Percentiles rank a stretch among this genome's conserved stretches.
Conservation (phyloP, 78 protist genomes). For the Dictyostelium brefeldianum region DNA sequence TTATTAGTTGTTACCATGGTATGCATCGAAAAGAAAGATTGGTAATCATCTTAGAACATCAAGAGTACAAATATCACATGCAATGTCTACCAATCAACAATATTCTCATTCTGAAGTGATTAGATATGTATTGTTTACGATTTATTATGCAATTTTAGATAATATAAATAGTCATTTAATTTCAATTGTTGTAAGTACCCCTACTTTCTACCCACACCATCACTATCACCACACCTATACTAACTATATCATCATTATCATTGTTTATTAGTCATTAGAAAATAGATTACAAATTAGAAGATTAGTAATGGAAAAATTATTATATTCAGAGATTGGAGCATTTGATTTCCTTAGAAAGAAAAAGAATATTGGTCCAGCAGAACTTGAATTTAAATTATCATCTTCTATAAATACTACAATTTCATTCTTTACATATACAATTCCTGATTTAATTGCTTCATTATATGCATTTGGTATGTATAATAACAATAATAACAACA, state of each 20-base stretch:
- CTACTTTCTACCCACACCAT: background rate
- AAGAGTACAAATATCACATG: slow-evolving; percentile 58
- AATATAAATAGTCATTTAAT: slow-evolving; percentile 60
- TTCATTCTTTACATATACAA: slow-evolving; percentile 69
- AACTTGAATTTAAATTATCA: slow-evolving; percentile 67
- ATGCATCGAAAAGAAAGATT: slow-evolving; percentile 77
- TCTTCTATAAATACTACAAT: slow-evolving; percentile 75
- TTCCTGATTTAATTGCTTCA: slow-evolving; percentile 55
- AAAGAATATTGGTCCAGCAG: slow-evolving; percentile 66
- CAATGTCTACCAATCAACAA: slow-evolving; percentile 56
- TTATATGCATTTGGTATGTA: slow-evolving; percentile 60
- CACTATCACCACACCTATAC: background rate
- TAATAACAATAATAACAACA: background rate
- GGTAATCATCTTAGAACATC: slow-evolving; percentile 37
- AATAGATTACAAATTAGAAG: slow-evolving; percentile 64
- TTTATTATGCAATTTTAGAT: slow-evolving; percentile 59
- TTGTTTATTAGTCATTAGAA: slow-evolving; percentile 19
- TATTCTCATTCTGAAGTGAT: slow-evolving; percentile 26
- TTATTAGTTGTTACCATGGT: slow-evolving; percentile 59
- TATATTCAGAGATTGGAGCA: slow-evolving; percentile 76
- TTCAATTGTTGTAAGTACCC: slow-evolving; percentile 67
- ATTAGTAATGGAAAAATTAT: slow-evolving; percentile 72
- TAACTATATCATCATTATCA: too few relatives aligned
- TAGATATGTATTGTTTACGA: slow-evolving; percentile 57
- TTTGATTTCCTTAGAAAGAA: slow-evolving; percentile 68